phyloP scores from a whole-genome alignment of 495 filamentous ascomycete species.

The Parathielavia hyrcaniae region DNA sequence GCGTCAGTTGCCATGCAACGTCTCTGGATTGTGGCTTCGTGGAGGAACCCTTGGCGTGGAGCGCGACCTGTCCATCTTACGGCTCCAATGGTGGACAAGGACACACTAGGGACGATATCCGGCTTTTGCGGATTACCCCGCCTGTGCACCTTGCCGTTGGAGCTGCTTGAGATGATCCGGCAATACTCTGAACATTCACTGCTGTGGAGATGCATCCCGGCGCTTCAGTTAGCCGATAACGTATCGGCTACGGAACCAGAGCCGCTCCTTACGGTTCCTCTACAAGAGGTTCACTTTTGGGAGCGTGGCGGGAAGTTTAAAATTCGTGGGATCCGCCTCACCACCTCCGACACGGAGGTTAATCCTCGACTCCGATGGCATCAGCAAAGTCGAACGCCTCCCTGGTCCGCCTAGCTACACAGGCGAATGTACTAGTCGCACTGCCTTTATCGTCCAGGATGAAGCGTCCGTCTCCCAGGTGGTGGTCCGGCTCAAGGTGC shows the following conservation, averaged over 20 bases:
- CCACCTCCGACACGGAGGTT: slow-evolving; percentile 9
- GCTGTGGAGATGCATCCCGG: slow-evolving; percentile 13
- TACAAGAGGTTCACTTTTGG: slow-evolving; percentile 17
- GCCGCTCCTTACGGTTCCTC: slow-evolving; percentile 10
- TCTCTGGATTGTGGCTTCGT: slow-evolving; percentile 20
- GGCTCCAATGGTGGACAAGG: not conserved
- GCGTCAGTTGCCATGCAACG: slow-evolving; percentile 5
- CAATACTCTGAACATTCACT: slow-evolving; percentile 10
- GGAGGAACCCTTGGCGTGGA: slow-evolving; percentile 14
- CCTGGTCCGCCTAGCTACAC: not conserved
- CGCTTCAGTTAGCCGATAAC: slow-evolving; percentile 11
- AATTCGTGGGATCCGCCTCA: not conserved
- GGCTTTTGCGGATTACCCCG: slow-evolving; percentile 11
- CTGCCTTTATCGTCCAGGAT: slow-evolving; percentile 16
- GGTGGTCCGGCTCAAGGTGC: slow-evolving; percentile 19
- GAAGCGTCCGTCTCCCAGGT: slow-evolving; percentile 4
- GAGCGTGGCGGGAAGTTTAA: slow-evolving; percentile 15
- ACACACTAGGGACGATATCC: slow-evolving; percentile 10
- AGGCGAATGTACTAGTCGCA: slow-evolving; percentile 5
- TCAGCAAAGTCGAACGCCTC: slow-evolving; percentile 21
- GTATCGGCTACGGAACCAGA: slow-evolving; percentile 5
- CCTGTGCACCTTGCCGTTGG: slow-evolving; percentile 15
- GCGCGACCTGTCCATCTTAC: slow-evolving; percentile 11
- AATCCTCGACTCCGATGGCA: slow-evolving; percentile 17
- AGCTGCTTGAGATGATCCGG: slow-evolving; percentile 17